Percentiles rank a stretch among this genome's conserved stretches.
These are phyloP conservation scores for Epichloe glyceriae DNA, from an alignment of 2,329 filamentous ascomycete genomes.

Conservation along the genomic window DNA sequence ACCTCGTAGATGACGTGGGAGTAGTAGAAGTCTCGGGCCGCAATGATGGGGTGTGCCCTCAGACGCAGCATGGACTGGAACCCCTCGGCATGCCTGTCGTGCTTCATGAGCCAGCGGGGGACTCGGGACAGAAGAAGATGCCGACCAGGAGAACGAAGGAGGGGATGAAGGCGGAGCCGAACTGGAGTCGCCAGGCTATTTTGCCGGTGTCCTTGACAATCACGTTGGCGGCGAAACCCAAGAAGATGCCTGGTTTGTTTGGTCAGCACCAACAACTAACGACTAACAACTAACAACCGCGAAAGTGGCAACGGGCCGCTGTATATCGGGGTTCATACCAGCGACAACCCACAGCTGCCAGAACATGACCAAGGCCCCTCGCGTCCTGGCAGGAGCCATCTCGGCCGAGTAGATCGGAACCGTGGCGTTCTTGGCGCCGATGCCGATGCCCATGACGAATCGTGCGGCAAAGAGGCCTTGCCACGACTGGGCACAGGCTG, in stretches of 20 bases:
- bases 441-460: constrained; percentile 55
- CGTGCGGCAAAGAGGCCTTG: constrained; percentile 51
- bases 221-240: constrained; percentile 39
- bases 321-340: constrained; percentile 5
- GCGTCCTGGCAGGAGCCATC: constrained; percentile 50
- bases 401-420: constrained; percentile 65
- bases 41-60: constrained; percentile 39
- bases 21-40: constrained; percentile 43
- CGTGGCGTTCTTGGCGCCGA: constrained; percentile 49
- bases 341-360: constrained; percentile 38
- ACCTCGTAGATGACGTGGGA: constrained; percentile 25
- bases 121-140: constrained; percentile 51
- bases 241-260: constrained; percentile 21
- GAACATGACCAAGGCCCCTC: constrained; percentile 67
- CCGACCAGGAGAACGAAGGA: constrained; percentile 36
- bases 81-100: constrained; percentile 41
- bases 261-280: background rate
- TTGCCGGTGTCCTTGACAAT: constrained; percentile 35
- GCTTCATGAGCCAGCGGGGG: constrained; percentile 51
- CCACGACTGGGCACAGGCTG: constrained; percentile 51
- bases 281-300: background rate
- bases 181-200: constrained; percentile 45
- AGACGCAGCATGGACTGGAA: constrained; percentile 37
- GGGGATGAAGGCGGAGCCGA: constrained; percentile 42
- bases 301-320: background rate